Evolutionary conservation across 1,139 yeast genomes (phyloP).

Genomic region (Lodderomyces pseudojiufengensis): DNA sequence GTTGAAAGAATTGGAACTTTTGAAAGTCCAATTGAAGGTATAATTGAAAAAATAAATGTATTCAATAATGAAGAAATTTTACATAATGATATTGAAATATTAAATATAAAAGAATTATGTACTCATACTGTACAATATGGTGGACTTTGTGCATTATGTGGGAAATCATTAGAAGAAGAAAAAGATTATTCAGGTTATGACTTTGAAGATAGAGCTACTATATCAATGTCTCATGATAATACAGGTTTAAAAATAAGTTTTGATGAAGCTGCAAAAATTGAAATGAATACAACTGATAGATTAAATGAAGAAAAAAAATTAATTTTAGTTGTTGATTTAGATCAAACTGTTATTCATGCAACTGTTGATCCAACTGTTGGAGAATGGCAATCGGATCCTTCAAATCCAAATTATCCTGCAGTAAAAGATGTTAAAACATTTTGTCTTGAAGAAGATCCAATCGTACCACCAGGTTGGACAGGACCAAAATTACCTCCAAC

Average conservation of each 20-base stretch:
- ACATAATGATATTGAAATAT: constrained; percentile 47
- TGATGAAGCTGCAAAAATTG: constrained; percentile 84
- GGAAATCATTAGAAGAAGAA: constrained; percentile 76
- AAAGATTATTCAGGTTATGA: constrained; percentile 75
- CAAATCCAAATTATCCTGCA: constrained; percentile 79
- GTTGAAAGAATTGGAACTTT: constrained; percentile 67
- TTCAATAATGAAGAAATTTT: constrained; percentile 58
- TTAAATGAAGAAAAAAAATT: constrained; percentile 63
- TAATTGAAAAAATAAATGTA: constrained; percentile 48
- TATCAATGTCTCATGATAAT: constrained; percentile 86
- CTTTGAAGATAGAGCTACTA: constrained; percentile 75
- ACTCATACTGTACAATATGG: constrained; percentile 94
- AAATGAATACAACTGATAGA: constrained; percentile 59
- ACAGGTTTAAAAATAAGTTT: constrained; percentile 80
- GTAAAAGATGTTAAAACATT: constrained; percentile 79
- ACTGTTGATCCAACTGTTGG: constrained; percentile 97
- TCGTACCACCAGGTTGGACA: constrained; percentile 52
- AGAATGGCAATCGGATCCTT: constrained; percentile 88
- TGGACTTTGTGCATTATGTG: constrained; percentile 94
- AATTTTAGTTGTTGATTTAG: constrained; percentile 91
- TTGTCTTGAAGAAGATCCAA: constrained; percentile 70
- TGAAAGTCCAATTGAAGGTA: constrained; percentile 83
- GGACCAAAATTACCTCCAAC: constrained; percentile 59
- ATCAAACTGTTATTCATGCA: constrained; percentile 96
- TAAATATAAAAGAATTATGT: constrained; percentile 74